Evolutionary conservation across 129 eudicot genomes (phyloP), one percentile per base, ranked within the genome.

Genomic region (Lactuca sativa): DNA sequence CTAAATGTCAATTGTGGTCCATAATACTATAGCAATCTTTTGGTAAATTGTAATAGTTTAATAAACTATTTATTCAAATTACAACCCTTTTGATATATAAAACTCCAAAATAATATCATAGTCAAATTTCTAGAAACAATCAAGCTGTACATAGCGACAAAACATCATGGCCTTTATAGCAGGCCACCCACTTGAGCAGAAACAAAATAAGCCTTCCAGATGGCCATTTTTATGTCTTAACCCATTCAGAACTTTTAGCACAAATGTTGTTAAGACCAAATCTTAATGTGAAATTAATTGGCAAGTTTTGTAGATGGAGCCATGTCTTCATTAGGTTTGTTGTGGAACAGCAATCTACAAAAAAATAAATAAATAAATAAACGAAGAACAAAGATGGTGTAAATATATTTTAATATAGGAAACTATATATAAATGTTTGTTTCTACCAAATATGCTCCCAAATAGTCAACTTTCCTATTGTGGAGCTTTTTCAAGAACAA

Each of bases 281-380:
- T 58, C 48, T 44, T 6, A 43, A 31, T 58, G 75, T 40, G 33
- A 56, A 14, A 8, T 54, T 43, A 36, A 59, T 43, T 56, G 21
- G 57, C 48, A 34, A 52, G 58, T 66, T 57, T 37, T 13, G 55
- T 40, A 56, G 37, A 49, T 40, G 74, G 34, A 55, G 38, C 53
- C 52, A 32, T 67, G 68, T 55, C 56, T 67, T 55, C 14, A 49
- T 67, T 31, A 67, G 30, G 64, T 52, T 25, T 60, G 36, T 43
- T 11, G 80, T 76, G 74, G 10, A 67, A 76, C 48, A 7, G 79
- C 74, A 67, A 75, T 49, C 80, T 75, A 62, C 48, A 67, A 49
- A 59, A 57, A 30, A 14, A 56, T 25, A 21, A 55, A 33, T 67
- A 48, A 67, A 53, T 3, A 16, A 21, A 21, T 21, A 21, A 21